Conservation (phyloP, 2,329 filamentous ascomycete species). For the Diplodia scrobiculata region DNA sequence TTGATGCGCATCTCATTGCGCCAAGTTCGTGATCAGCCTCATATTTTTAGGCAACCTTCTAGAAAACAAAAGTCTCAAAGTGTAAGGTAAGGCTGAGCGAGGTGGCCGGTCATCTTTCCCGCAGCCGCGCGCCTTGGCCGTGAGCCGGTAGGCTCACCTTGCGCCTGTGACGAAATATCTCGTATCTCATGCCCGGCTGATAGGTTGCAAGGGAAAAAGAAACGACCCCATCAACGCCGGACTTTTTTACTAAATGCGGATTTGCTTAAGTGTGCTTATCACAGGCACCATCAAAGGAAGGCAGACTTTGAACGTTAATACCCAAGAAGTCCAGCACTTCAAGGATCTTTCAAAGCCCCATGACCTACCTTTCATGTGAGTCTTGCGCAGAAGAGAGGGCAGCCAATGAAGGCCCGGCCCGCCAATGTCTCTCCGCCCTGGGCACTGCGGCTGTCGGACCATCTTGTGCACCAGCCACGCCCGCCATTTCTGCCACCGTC, state of each 20-base stretch:
- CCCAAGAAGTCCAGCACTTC: not conserved
- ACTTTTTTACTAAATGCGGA: not conserved
- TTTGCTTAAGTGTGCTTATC: not conserved
- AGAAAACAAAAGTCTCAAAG: not conserved
- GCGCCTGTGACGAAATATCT: not conserved
- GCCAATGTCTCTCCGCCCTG: not conserved
- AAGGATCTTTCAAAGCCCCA: not conserved
- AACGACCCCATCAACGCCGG: not conserved
- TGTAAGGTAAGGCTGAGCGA: not conserved
- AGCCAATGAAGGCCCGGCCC: not conserved
- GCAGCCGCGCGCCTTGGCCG: not conserved
- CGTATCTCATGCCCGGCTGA: not conserved
- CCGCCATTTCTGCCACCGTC: not conserved
- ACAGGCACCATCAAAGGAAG: not conserved
- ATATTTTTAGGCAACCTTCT: conserved; percentile 6
- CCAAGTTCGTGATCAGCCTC: not conserved
- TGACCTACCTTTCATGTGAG: not conserved
- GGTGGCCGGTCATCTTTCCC: not conserved
- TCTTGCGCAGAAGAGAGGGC: not conserved
- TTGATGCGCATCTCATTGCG: not conserved
- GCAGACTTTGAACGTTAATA: not conserved
- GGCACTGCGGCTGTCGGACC: not conserved
- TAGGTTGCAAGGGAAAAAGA: not conserved
- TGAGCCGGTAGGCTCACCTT: not conserved
- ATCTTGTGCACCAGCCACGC: not conserved